phyloP scores from a whole-genome alignment of 2,329 filamentous ascomycete species.

The Claviceps humidiphila region DNA sequence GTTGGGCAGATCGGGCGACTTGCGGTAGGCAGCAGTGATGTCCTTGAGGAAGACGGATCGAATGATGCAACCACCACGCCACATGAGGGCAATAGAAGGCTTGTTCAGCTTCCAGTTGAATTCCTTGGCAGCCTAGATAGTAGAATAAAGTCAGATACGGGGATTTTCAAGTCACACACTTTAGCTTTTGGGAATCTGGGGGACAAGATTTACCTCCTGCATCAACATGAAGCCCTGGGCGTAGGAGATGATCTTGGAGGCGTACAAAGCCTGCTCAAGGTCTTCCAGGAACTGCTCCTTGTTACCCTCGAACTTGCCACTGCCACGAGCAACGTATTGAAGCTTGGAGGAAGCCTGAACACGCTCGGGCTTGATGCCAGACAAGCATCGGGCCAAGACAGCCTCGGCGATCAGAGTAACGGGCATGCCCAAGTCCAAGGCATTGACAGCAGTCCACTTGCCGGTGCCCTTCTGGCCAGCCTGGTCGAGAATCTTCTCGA shows the following conservation, averaged over 20 bases:
- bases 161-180: background rate
- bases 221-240: constrained; percentile 99
- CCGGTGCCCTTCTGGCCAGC: constrained; percentile 98
- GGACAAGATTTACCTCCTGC: constrained; percentile 59
- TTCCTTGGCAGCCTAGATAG: constrained; percentile 70
- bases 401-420: constrained; percentile 96
- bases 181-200: background rate
- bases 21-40: constrained; percentile 94
- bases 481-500: constrained; percentile 98
- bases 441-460: constrained; percentile 99
- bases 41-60: constrained; percentile 99
- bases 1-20: constrained; percentile 91
- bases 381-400: constrained; percentile 89
- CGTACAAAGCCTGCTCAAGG: constrained; percentile 96
- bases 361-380: constrained; percentile 89
- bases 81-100: constrained; percentile 99
- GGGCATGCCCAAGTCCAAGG: constrained; percentile 94
- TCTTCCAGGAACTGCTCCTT: constrained; percentile 89
- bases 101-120: constrained; percentile 99
- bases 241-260: constrained; percentile 99
- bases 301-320: constrained; percentile 71
- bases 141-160: background rate
- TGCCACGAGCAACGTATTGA: constrained; percentile 53
- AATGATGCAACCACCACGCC: constrained; percentile 99
- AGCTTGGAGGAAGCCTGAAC: constrained; percentile 67